phyloP scores from a whole-genome alignment of 148 eudicot genomes.

The Polygonum maritimum region DNA sequence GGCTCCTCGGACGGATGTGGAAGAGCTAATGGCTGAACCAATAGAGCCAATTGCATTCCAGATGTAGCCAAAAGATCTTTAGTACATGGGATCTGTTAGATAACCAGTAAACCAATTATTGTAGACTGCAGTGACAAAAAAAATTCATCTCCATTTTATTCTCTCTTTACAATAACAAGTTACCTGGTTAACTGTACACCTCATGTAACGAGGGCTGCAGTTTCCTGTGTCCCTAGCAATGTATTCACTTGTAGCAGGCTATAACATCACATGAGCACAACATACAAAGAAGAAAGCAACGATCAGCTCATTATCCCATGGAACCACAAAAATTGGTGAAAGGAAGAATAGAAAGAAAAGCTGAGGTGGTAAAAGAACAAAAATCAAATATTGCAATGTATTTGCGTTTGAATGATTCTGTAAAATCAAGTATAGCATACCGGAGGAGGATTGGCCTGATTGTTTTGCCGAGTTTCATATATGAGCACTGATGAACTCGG shows the following conservation, averaged over 20 bases:
- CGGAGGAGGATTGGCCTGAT: slow-evolving; percentile 98
- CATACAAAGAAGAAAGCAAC: background rate
- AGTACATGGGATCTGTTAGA: slow-evolving; percentile 72
- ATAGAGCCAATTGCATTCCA: slow-evolving; percentile 88
- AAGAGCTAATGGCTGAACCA: slow-evolving; percentile 94
- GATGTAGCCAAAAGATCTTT: slow-evolving; percentile 80
- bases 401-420: background rate
- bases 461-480: slow-evolving; percentile 86
- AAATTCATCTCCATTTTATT: background rate
- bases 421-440: slow-evolving; percentile 26
- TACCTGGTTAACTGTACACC: slow-evolving; percentile 96
- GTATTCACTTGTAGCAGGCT: slow-evolving; percentile 91
- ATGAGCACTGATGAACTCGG: slow-evolving; percentile 48
- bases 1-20: slow-evolving; percentile 96
- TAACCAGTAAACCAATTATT: slow-evolving; percentile 11
- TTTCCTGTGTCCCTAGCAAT: slow-evolving; percentile 92
- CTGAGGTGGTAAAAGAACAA: background rate
- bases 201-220: slow-evolving; percentile 93
- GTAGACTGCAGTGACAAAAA: slow-evolving; percentile 10
- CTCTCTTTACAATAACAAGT: background rate
- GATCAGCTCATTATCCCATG: background rate
- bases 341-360: slow-evolving; percentile 7
- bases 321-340: background rate
- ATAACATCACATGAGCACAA: background rate
- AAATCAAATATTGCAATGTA: background rate